These are phyloP conservation scores for Pseudozyma thailandica DNA, from an alignment of 1,284 basidiomycete genomes.

Conservation along the genomic window DNA sequence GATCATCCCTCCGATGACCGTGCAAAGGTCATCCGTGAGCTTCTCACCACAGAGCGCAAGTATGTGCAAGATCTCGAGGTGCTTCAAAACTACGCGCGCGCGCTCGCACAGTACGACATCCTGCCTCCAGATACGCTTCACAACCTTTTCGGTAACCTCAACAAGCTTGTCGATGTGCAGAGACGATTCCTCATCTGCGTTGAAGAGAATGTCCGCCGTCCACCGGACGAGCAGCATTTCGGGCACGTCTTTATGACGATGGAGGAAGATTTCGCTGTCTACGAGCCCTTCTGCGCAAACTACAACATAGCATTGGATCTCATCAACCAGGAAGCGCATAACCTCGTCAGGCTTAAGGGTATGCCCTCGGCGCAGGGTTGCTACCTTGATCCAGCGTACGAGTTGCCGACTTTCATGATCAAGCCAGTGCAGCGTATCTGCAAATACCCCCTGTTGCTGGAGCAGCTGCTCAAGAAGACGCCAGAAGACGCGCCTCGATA, in stretches of 20 bases:
- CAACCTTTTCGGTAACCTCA: conserved; percentile 92
- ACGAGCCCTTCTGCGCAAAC: conserved; percentile 98
- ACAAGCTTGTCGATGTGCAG: conserved; percentile 95
- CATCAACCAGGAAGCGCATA: conserved; percentile 71
- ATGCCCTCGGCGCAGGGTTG: conserved; percentile 60
- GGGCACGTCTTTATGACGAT: conserved; percentile 73
- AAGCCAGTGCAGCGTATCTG: conserved; percentile 81
- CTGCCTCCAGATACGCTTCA: conserved; percentile 95
- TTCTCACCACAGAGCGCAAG: conserved; percentile 93
- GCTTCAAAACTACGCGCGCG: conserved; percentile 73
- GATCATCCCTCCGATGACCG: conserved; percentile 72
- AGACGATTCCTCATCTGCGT: conserved; percentile 94
- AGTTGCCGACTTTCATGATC: conserved; percentile 86
- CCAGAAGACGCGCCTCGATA: conserved; percentile 68
- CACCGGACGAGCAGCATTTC: conserved; percentile 74
- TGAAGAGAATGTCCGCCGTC: conserved; percentile 72
- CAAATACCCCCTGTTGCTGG: conserved; percentile 78
- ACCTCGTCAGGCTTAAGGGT: conserved; percentile 50
- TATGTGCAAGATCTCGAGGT: conserved; percentile 98
- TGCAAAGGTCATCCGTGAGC: conserved; percentile 83
- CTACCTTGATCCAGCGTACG: conserved; percentile 71
- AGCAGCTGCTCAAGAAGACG: conserved; percentile 75
- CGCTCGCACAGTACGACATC: conserved; percentile 80
- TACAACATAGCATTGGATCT: conserved; percentile 78
- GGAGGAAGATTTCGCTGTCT: conserved; percentile 77